Base-by-base conservation (phyloP, 2,329 filamentous ascomycete genomes). In the Fonsecaea pugnacius region DNA sequence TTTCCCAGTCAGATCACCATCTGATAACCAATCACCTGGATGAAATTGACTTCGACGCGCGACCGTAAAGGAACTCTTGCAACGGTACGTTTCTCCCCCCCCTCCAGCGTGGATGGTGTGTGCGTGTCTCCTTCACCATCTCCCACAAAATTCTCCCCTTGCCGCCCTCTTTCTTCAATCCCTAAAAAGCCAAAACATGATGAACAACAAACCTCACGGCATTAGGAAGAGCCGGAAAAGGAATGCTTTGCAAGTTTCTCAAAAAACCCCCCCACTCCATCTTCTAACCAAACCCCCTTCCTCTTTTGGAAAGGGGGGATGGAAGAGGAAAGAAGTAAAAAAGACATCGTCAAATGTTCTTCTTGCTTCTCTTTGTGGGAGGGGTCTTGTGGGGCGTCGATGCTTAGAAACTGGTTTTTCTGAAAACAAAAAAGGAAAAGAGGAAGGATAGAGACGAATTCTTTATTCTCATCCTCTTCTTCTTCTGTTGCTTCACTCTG, bases 141-240 rank as follows among this genome's bases (percentile, higher is more conserved):
- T 40, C 21, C 3, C 16, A 24, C n/a, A 63, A 16, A 62, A 27
- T 30, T 32, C 35, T n/a, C 24, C 33, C 8, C n/a, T n/a, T 35
- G 50, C 14, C 27, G 27, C 27, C 43, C 51, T 50, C 16, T 18
- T 14, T 53, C 32, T 30, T 33, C 43, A 54, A 46, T 48, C 27
- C 27, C 27, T 30, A 4, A 4, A 30, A 30, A 30, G 27, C 27
- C 27, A 30, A 30, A 30, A 30, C 27, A 69, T 71, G 70, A 71
- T 71, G 70, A 72, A 61, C 60, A 60, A 24, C 62, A 68, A 72
- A 71, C 71, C 66, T 66, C 61, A 67, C 60, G 67, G 67, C 70
- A 70, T 71, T 72, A 72, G 71, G 71, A 72, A 72, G 71, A 72
- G 71, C 71, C 71, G 70, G 69, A 71, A 71, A 69, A 72, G 71